Base-by-base conservation (phyloP, 495 filamentous ascomycete species). In the Tetracladium setigerum region DNA sequence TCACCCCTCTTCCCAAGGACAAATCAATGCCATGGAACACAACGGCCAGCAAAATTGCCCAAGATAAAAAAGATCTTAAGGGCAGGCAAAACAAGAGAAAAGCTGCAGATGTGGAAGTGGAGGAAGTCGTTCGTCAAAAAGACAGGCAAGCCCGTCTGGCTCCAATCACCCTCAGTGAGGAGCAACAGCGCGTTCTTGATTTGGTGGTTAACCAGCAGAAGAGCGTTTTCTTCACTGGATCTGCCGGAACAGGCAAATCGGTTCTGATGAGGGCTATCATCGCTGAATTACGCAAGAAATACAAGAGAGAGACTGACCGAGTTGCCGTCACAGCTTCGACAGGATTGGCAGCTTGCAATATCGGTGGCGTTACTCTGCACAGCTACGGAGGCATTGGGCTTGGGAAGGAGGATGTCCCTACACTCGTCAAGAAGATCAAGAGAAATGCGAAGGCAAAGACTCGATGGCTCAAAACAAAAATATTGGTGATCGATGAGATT, bases 141-240 rank as follows among this genome's bases (percentile, higher is more conserved):
- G 57, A 16, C 31, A 63, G 32, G 52, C 17, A 30, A 14, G 30
- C 38, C 14, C 22, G 22, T 27, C 31, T 63, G 15, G 66, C 79
- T 0, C 65, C 71, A 8, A 75, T 95, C 15, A 80, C 79, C 42
- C 70, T 98, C 16, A 96, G 87, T 61, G 74, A 83, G 1, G 92
- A 98, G 61, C 92, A 98, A 62, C 69, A 72, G 37, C 77, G 83
- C 49, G 87, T 98, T n/a, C 70, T 91, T 44, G 75, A 85, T 13
- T 65, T 95, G 12, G 89, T 97, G 17, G 70, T 86, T 2, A 74
- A 89, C 4, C 60, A 83, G 31, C 69, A 71, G 30, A 85, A 89
- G 58, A 95, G 92, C 55, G 90, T 96, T 4, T 98, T 98, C 71
- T 98, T 97, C 65, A 98, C 92, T 2, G 92, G 92, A 47, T 95